Conservation (phyloP, 2,329 filamentous ascomycete genomes). For the Diaporthe sp. region DNA sequence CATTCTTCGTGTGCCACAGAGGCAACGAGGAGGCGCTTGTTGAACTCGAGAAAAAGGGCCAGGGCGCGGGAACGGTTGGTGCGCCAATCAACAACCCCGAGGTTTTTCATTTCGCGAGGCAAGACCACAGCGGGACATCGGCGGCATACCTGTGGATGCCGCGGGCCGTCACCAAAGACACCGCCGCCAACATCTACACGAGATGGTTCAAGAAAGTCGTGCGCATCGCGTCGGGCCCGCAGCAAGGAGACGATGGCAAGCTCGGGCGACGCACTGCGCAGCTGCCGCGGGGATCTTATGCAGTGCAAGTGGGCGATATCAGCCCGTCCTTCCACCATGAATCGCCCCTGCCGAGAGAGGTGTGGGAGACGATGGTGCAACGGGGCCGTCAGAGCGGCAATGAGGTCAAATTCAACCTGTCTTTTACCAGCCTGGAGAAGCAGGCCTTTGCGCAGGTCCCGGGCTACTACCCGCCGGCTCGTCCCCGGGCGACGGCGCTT, state of each 20-base stretch:
- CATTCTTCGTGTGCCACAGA: slow-evolving; percentile 5
- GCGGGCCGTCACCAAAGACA: neutral
- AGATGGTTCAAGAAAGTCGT: slow-evolving; percentile 31
- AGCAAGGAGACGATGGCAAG: neutral
- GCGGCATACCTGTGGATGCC: slow-evolving; percentile 33
- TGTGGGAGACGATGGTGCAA: slow-evolving; percentile 23
- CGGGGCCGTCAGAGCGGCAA: neutral
- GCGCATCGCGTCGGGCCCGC: slow-evolving; percentile 13
- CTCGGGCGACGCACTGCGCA: neutral
- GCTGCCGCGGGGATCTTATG: neutral
- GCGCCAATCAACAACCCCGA: neutral
- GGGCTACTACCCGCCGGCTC: neutral
- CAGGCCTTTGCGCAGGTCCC: neutral
- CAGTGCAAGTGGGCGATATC: neutral
- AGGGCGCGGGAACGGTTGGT: neutral
- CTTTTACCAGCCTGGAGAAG: neutral
- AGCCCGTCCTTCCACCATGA: slow-evolving; percentile 3
- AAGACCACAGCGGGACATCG: neutral
- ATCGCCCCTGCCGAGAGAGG: slow-evolving; percentile 22
- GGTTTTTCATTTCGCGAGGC: neutral
- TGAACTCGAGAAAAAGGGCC: neutral
- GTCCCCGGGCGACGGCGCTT: neutral
- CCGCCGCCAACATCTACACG: slow-evolving; percentile 4
- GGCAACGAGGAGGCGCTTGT: neutral
- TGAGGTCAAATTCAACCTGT: neutral